Conservation (phyloP, 306 rosid species). For the Cercis canadensis region DNA sequence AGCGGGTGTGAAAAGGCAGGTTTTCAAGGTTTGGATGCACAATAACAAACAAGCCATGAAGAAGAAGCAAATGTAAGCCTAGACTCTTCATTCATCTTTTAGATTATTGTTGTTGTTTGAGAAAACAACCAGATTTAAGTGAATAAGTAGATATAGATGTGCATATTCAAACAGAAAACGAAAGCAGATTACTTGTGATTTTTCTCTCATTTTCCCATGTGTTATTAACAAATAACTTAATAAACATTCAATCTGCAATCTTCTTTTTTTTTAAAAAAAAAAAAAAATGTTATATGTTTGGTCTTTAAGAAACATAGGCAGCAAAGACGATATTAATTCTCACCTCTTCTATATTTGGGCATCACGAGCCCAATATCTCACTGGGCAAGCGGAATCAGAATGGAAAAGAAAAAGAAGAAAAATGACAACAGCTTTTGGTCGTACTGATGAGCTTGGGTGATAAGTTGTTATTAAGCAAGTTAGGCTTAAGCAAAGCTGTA, state of each 20-base stretch:
- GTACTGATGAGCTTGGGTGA: constrained; percentile 14
- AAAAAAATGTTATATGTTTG: not conserved
- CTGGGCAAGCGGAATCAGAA: not conserved
- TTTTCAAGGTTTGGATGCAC: constrained; percentile 99
- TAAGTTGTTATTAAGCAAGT: constrained; percentile 2
- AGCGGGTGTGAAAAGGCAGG: constrained; percentile 70
- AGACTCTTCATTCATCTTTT: constrained; percentile 6
- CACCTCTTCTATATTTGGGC: constrained; percentile 20
- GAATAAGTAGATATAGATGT: constrained; percentile 42
- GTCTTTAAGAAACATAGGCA: constrained; percentile 5
- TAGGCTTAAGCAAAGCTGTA: constrained; percentile 7
- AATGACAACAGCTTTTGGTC: not conserved
- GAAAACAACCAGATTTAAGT: constrained; percentile 25
- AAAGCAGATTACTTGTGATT: constrained; percentile 12
- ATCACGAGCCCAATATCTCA: not conserved
- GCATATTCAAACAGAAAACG: constrained; percentile 37
- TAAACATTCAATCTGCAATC: not conserved
- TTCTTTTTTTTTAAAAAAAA: no score
- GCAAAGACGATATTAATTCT: constrained; percentile 13
- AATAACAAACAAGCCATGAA: constrained; percentile 85
- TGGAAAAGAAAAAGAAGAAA: not conserved
- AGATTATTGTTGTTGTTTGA: constrained; percentile 17
- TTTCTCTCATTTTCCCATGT: constrained; percentile 6
- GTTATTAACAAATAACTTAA: not conserved
- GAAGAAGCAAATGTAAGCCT: constrained; percentile 70